Evolutionary conservation across 2,329 filamentous ascomycete genomes (phyloP), one percentile per base, ranked within the genome.

Genomic region (Fusarium buharicum): DNA sequence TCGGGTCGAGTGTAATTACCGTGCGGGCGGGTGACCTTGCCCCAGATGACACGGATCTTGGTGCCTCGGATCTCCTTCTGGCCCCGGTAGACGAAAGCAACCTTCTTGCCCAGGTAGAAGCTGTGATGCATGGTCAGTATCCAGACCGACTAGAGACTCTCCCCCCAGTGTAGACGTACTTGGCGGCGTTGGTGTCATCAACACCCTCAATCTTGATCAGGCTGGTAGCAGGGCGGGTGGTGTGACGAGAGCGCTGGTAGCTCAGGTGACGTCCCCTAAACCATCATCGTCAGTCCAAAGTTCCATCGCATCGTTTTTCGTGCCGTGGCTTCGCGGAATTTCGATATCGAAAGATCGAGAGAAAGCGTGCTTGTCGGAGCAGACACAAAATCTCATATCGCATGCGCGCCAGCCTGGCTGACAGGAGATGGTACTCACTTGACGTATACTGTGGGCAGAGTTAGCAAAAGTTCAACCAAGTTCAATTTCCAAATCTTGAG

Each of bases 171-270:
- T 48, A 28, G 64, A 84, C 87, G 71, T 90, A 93, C 88, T 89
- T 91, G 82, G 95, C 94, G 78, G 90, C 92, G 76, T 91, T 85
- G 76, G 90, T 88, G 86, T 91, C 87, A 76, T 96, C 93, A 75
- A 98, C 95, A 81, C 94, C 94, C 87, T 99, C 94, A 77, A 99
- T 96, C 89, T 97, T 95, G 84, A 99, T 90, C 83, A 98, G 86
- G 79, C 91, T 91, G 75, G 91, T 96, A 83, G 90, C 89, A 74
- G 94, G 90, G 86, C 91, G 93, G 79, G 89, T 93, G 83, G 86
- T 90, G 84, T 92, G 91, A 86, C 96, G 94, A 80, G 90, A 90
- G 82, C 94, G 91, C 87, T 96, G 90, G 87, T 97, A 97, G 84
- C 90, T 94, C 84, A 98, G 85, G 89, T 98, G 94, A 84, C 93